Conservation (phyloP, 2,329 filamentous ascomycete species). For the Claviceps humidiphila region DNA sequence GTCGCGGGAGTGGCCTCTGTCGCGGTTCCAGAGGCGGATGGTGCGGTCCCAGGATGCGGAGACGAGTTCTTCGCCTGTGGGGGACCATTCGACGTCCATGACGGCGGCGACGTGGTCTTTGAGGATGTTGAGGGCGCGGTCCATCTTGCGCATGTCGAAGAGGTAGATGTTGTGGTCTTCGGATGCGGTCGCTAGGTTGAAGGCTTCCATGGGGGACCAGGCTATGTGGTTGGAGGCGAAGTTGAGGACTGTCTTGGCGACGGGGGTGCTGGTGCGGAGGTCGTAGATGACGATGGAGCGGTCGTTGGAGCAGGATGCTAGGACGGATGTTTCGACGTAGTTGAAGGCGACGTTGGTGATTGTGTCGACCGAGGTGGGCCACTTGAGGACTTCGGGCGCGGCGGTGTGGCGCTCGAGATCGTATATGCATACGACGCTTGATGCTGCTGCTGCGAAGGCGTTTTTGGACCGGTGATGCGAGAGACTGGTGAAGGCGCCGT, state of each 20-base stretch:
- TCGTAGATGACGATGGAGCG: slow-evolving; percentile 85
- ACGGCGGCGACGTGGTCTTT: slow-evolving; percentile 84
- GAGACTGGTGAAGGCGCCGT: slow-evolving; percentile 68
- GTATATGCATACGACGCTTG: slow-evolving; percentile 72
- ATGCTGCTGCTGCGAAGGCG: slow-evolving; percentile 69
- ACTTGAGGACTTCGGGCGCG: slow-evolving; percentile 68
- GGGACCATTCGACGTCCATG: slow-evolving; percentile 92
- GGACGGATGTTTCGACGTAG: slow-evolving; percentile 80
- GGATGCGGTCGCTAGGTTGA: slow-evolving; percentile 85
- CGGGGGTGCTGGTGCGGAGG: slow-evolving; percentile 69
- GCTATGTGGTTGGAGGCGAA: slow-evolving; percentile 73
- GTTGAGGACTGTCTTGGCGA: slow-evolving; percentile 68
- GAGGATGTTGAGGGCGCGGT: slow-evolving; percentile 75
- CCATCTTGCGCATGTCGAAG: slow-evolving; percentile 89
- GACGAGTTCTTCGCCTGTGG: slow-evolving; percentile 87
- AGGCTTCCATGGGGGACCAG: slow-evolving; percentile 96
- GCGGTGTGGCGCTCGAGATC: slow-evolving; percentile 71
- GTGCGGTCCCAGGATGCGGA: slow-evolving; percentile 78
- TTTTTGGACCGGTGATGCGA: slow-evolving; percentile 70
- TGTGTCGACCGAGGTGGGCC: slow-evolving; percentile 82
- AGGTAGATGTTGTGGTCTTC: slow-evolving; percentile 84
- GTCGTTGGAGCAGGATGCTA: slow-evolving; percentile 76
- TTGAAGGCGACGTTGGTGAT: slow-evolving; percentile 86
- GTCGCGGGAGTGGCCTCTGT: slow-evolving; percentile 73
- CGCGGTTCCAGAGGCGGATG: slow-evolving; percentile 70